phyloP scores from a whole-genome alignment of 192 early-diverging fungal species.

The Dispira simplex region DNA sequence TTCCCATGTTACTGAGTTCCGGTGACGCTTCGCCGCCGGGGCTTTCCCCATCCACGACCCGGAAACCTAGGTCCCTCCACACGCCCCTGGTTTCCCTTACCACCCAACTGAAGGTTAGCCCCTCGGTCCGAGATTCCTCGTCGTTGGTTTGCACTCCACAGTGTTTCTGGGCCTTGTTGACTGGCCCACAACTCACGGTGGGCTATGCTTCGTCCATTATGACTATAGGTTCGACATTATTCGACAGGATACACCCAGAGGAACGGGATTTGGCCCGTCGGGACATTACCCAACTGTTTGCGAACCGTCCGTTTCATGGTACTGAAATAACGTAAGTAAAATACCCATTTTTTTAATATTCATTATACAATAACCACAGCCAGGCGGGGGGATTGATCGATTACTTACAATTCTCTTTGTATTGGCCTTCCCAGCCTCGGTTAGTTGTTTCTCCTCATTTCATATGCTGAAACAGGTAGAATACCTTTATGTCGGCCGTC shows the following conservation, averaged over 20 bases:
- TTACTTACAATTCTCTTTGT: neutral
- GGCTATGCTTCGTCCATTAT: too few species aligned
- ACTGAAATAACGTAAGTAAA: slow-evolving; percentile 24
- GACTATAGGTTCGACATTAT: slow-evolving; percentile 25
- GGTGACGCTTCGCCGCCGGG: too few species aligned
- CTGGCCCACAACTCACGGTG: too few species aligned
- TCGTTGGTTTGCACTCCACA: too few species aligned
- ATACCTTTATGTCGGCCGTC: neutral
- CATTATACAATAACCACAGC: neutral
- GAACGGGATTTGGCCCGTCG: slow-evolving; percentile 24
- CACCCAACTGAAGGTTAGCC: too few species aligned
- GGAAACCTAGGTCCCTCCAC: too few species aligned
- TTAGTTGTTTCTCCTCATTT: neutral
- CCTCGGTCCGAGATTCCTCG: too few species aligned
- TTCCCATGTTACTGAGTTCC: too few species aligned
- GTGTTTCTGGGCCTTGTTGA: too few species aligned
- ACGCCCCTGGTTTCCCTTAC: too few species aligned
- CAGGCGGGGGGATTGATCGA: neutral
- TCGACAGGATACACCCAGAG: slow-evolving; percentile 31
- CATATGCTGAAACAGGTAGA: neutral
- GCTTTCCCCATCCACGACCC: too few species aligned
- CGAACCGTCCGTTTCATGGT: slow-evolving; percentile 22
- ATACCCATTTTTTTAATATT: slow-evolving; percentile 3
- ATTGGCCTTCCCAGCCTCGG: neutral
- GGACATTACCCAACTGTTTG: slow-evolving; percentile 23